Evolutionary conservation across 345 rosid genomes (phyloP).

Genomic region (Eucalyptus tenuipes): DNA sequence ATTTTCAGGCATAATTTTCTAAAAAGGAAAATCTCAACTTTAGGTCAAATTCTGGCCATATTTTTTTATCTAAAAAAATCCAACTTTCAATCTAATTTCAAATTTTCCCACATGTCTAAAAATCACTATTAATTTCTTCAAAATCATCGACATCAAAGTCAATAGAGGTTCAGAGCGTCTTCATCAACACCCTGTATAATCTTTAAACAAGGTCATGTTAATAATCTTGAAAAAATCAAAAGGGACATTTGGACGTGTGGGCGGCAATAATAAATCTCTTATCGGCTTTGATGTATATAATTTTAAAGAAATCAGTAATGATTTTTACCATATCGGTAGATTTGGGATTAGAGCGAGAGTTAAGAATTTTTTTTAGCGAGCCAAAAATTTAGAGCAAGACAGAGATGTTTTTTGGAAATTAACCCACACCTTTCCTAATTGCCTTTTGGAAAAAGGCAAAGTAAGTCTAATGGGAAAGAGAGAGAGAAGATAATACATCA

Average conservation of each 20-base stretch:
- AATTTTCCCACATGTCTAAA: no score
- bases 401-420: not conserved
- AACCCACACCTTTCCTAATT: not conserved
- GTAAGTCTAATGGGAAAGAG: not conserved
- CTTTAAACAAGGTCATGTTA: not conserved
- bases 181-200: no score
- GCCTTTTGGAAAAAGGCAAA: not conserved
- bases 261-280: no score
- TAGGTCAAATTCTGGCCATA: no score
- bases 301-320: not conserved
- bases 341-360: no score
- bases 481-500: no score
- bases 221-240: not conserved
- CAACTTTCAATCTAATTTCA: no score
- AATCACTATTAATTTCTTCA: not conserved
- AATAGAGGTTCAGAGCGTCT: no score
- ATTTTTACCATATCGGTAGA: fast-evolving
- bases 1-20: no score
- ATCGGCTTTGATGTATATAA: not conserved
- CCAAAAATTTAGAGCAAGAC: no score
- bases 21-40: no score
- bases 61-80: no score
- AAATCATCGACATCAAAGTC: not conserved
- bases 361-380: not conserved
- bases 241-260: not conserved